Base-by-base conservation (phyloP, 2,329 filamentous ascomycete genomes). In the Rhynchosporium agropyri region DNA sequence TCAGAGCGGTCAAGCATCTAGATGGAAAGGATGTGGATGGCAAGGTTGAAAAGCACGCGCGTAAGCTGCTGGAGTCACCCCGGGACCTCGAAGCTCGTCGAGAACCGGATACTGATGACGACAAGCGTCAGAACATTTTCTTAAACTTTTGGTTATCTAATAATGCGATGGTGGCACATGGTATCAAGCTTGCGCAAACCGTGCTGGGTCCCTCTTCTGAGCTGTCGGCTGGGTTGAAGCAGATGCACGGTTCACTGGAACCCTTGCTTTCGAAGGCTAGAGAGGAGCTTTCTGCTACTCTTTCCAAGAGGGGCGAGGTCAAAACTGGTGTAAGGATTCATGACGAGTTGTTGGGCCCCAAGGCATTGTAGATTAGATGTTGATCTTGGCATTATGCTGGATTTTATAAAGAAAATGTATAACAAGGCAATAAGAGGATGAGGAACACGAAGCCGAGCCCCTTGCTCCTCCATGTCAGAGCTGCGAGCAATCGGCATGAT, bases 31-130 rank as follows among this genome's bases (percentile, higher is more conserved):
- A 82, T 66, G 66, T 71, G n/a, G 72, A 72, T 29, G 74, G 73
- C 3, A 72, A 76, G 36, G 79, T 81, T 33, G 68, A 68, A 29
- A 71, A 70, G 43, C 80, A 80, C 65, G 75, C 74, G 12, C 67
- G 71, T 58, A 71, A 62, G 56, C 64, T 71, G 48, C 64, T 63
- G 62, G 71, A 20, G 10, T 62, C 59, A 26, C 60, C 62, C 48
- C 38, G 51, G 26, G 55, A 48, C 69, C 20, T 63, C 54, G 33
- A 57, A 48, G 8, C 64, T 68, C 51, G 72, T 72, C 31, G 58
- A 58, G 9, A 69, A 68, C 33, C 28, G 33, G 33, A 36, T 36
- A 10, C 9, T 36, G 33, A 36, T 5, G 9, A 36, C 9, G 33
- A 5, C 9, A 6, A 5, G 6, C 6, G 33, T 36, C 33, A 36